Percentiles rank a stretch among this genome's conserved stretches.
These are phyloP conservation scores for Petunia axillaris DNA, from an alignment of 257 asterid species.

Conservation along the genomic window DNA sequence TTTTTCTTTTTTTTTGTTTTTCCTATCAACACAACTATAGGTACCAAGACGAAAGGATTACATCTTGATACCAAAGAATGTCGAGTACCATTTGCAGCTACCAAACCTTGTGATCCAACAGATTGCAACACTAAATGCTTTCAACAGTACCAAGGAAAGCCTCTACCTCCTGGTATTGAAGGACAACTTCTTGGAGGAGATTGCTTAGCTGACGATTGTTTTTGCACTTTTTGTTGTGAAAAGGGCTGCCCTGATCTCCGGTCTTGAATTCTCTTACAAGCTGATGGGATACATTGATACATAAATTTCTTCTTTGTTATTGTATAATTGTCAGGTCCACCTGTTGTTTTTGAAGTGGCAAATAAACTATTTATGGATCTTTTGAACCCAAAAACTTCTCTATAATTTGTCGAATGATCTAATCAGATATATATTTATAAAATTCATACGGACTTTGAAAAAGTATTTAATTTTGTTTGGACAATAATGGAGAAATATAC, in stretches of 20 bases:
- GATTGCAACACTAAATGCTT: background rate
- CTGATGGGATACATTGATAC: too few species aligned
- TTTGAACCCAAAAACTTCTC: too few species aligned
- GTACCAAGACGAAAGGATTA: background rate
- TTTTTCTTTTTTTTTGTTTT: background rate
- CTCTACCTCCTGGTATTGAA: background rate
- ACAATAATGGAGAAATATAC: too few species aligned
- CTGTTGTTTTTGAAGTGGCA: too few species aligned
- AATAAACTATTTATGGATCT: too few species aligned
- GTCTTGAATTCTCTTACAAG: too few species aligned
- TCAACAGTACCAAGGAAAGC: background rate
- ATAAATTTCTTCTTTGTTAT: too few species aligned
- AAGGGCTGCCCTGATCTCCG: background rate
- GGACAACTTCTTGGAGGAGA: background rate
- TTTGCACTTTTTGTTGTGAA: slow-evolving; percentile 1
- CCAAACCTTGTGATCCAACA: slow-evolving; percentile 8
- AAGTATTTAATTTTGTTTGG: too few species aligned
- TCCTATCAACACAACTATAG: background rate
- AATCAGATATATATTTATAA: too few species aligned
- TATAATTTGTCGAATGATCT: too few species aligned
- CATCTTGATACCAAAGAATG: background rate
- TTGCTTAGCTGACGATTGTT: background rate
- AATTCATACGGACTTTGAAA: too few species aligned
- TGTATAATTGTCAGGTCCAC: too few species aligned
- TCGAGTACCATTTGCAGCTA: background rate